Conservation (phyloP, 2,329 filamentous ascomycete genomes). For the Ophiosphaerella herpotricha region DNA sequence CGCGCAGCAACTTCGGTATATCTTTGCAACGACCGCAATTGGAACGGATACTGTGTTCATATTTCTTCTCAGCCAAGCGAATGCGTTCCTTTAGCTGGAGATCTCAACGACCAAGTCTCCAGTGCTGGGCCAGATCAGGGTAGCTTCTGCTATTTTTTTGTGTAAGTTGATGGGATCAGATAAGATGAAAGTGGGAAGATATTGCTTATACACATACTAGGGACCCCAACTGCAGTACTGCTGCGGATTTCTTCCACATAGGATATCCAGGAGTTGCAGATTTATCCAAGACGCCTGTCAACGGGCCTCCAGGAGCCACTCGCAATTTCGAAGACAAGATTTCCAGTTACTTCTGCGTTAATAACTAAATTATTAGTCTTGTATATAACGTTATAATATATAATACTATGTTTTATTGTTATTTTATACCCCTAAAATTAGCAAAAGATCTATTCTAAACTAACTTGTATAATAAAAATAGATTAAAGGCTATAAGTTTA, state of each 20-base stretch:
- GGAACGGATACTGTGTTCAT: slow-evolving; percentile 16
- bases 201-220: neutral
- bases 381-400: too few species aligned
- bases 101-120: slow-evolving; percentile 15
- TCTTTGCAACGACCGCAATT: slow-evolving; percentile 20
- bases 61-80: slow-evolving; percentile 7
- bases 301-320: slow-evolving; percentile 17
- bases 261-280: slow-evolving; percentile 15
- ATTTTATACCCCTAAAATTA: too few species aligned
- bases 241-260: slow-evolving; percentile 20
- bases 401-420: too few species aligned
- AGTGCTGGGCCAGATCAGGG: slow-evolving; percentile 13
- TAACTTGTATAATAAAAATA: too few species aligned
- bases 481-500: too few species aligned
- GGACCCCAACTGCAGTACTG: slow-evolving; percentile 10
- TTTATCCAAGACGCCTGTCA: slow-evolving; percentile 12
- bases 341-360: slow-evolving; percentile 16
- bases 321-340: slow-evolving; percentile 21
- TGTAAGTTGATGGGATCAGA: slow-evolving; percentile 8
- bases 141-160: slow-evolving; percentile 24
- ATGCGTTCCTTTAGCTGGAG: slow-evolving; percentile 12
- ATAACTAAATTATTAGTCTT: neutral
- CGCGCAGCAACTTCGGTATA: slow-evolving; percentile 9
- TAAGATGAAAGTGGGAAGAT: neutral
- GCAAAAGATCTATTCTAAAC: too few species aligned